Percentiles rank a stretch among this genome's conserved stretches.
Evolutionary conservation across 208 protist species (phyloP).

Genomic region (Porcisia hertigi): DNA sequence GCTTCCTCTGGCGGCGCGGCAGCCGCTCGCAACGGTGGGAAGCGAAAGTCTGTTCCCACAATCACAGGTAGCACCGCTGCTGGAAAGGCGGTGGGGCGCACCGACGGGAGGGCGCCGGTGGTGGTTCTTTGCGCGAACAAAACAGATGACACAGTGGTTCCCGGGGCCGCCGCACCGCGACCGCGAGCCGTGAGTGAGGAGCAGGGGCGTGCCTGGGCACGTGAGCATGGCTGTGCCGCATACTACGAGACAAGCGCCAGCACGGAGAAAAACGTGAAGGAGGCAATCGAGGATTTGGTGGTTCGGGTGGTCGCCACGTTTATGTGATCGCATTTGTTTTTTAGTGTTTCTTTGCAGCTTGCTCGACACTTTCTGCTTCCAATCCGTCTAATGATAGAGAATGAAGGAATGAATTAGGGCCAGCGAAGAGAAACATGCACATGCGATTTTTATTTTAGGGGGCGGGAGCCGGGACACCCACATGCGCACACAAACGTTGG

Average conservation of each 20-base stretch:
- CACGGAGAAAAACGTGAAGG: constrained; percentile 48
- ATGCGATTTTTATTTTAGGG: neutral
- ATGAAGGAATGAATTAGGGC: neutral
- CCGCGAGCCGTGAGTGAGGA: constrained; percentile 55
- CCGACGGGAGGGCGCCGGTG: constrained; percentile 29
- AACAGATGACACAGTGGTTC: constrained; percentile 41
- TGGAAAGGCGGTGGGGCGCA: constrained; percentile 43
- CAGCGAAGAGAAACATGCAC: neutral
- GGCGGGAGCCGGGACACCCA: neutral
- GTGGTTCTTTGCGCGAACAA: constrained; percentile 77
- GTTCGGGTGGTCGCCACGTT: constrained; percentile 58
- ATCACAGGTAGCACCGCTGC: constrained; percentile 47
- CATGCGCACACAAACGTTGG: neutral
- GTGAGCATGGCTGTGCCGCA: constrained; percentile 44
- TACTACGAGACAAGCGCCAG: constrained; percentile 84
- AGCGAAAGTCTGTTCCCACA: constrained; percentile 17
- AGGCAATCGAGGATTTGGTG: constrained; percentile 66
- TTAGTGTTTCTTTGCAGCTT: neutral
- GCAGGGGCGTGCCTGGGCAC: constrained; percentile 64
- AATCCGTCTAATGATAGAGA: too few relatives aligned
- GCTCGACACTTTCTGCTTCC: neutral
- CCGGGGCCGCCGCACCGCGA: constrained; percentile 13
- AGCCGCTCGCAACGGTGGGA: constrained; percentile 1
- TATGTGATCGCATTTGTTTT: constrained; percentile 31
- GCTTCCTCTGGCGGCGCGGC: neutral